These are phyloP conservation scores for Sclerotiophoma versabilis DNA, from an alignment of 2,329 filamentous ascomycete species.

Conservation along the genomic window DNA sequence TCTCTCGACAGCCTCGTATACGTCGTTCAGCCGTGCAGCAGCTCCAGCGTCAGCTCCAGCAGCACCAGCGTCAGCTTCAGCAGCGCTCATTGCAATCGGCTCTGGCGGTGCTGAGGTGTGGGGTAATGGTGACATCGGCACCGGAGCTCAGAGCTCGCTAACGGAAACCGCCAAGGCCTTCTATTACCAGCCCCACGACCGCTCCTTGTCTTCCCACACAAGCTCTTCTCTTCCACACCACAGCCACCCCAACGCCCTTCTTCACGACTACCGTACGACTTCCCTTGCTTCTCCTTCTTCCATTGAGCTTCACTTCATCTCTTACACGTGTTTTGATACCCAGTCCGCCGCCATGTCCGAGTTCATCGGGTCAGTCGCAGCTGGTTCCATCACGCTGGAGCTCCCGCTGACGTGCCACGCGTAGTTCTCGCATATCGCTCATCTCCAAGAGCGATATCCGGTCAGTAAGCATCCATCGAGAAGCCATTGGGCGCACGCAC, in stretches of 20 bases:
- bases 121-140: slow-evolving; percentile 27
- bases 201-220: slow-evolving; percentile 25
- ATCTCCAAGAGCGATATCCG: slow-evolving; percentile 98
- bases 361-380: slow-evolving; percentile 64
- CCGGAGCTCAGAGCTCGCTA: slow-evolving; percentile 20
- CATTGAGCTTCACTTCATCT: slow-evolving; percentile 30
- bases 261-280: slow-evolving; percentile 18
- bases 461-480: slow-evolving; percentile 60
- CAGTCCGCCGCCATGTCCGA: slow-evolving; percentile 60
- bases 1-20: slow-evolving; percentile 68
- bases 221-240: slow-evolving; percentile 26
- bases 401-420: slow-evolving; percentile 44
- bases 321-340: slow-evolving; percentile 35
- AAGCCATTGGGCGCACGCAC: slow-evolving; percentile 22
- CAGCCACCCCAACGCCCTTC: slow-evolving; percentile 24
- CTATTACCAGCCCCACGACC: slow-evolving; percentile 23
- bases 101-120: slow-evolving; percentile 24
- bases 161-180: slow-evolving; percentile 27
- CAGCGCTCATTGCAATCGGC: slow-evolving; percentile 12
- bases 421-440: slow-evolving; percentile 89
- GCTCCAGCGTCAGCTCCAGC: slow-evolving; percentile 26
- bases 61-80: slow-evolving; percentile 19
- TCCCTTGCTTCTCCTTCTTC: slow-evolving; percentile 31
- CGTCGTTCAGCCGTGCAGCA: slow-evolving; percentile 31
- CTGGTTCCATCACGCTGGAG: slow-evolving; percentile 45